Base-by-base conservation (phyloP, 2,329 filamentous ascomycete species). In the Fusarium nygamai region DNA sequence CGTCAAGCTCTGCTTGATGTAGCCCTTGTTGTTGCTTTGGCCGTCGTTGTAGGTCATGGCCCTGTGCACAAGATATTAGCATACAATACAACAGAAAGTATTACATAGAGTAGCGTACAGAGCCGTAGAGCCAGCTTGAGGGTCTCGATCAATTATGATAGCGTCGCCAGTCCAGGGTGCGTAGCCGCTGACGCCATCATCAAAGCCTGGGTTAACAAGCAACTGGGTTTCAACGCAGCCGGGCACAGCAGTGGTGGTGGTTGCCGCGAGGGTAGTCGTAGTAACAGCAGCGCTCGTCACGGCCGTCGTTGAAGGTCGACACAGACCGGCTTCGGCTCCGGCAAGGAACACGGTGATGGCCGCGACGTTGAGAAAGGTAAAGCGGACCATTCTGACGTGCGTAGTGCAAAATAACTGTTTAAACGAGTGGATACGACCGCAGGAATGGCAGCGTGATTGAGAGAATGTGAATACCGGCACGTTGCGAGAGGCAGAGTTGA, bases 191-290 rank as follows among this genome's bases (percentile, higher is more conserved):
- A 3, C 4, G 1, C 8, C 6, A 19, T 62, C 48, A 29, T 62
- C 48, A 1, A 62, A 62, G 4, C 39, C 31, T 24, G 60, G 38
- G 33, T 62, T 62, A 13, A 38, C 24, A 20, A 56, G 14, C 16
- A 56, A 19, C 8, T 62, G 48, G 16, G 47, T 62, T 33, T 46
- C 48, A 17, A 62, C 24, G 39, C 48, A 62, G 31, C n/a, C 31
- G 11, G 39, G n/a, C 5, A 24, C 39, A 17, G n/a, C 47, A 10
- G 46, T 44, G 20, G 44, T 33, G 34, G 57, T 60, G 6, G 44
- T 27, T 11, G 31, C 27, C 10, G 20, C 20, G 4, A 50, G 17
- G 11, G 44, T 50, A 41, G 57, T 19, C 13, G 27, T 27, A 5
- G 58, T 22, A 7, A 14, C 29, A 22, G 36, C 4, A 14, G 29